phyloP scores from a whole-genome alignment of 2,329 filamentous ascomycete genomes.

The Fusarium euwallaceae region DNA sequence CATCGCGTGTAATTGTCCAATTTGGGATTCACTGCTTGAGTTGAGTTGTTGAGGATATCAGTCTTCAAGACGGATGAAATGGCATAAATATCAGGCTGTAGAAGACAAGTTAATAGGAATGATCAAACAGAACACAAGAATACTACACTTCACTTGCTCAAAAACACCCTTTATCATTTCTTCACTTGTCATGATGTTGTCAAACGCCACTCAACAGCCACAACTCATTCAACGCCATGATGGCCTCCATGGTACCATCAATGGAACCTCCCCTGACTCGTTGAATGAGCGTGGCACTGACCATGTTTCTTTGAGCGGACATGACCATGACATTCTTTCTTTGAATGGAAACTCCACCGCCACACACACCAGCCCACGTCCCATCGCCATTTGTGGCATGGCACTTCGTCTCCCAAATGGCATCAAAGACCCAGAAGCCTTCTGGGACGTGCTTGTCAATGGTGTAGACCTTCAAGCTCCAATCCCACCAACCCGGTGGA shows the following conservation, averaged over 20 bases:
- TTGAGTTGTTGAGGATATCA: not conserved
- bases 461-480: not conserved
- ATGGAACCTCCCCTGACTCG: not conserved
- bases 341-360: not conserved
- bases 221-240: not conserved
- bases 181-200: not conserved
- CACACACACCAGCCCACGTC: not conserved
- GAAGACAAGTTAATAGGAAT: not conserved
- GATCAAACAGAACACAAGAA: not conserved
- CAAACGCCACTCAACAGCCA: not conserved
- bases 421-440: not conserved
- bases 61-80: not conserved
- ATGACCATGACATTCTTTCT: not conserved
- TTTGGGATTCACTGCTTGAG: not conserved
- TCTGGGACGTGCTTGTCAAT: conserved; percentile 1
- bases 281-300: not conserved
- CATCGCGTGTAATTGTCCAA: not conserved
- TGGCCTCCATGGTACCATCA: not conserved
- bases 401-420: not conserved
- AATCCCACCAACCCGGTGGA: not conserved
- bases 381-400: not conserved
- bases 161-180: not conserved
- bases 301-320: not conserved
- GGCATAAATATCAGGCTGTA: not conserved
- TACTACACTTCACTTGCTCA: not conserved